Evolutionary conservation across 768 basidiomycete genomes (phyloP), one percentile per base, ranked within the genome.

Genomic region (Leccinum variicolor): DNA sequence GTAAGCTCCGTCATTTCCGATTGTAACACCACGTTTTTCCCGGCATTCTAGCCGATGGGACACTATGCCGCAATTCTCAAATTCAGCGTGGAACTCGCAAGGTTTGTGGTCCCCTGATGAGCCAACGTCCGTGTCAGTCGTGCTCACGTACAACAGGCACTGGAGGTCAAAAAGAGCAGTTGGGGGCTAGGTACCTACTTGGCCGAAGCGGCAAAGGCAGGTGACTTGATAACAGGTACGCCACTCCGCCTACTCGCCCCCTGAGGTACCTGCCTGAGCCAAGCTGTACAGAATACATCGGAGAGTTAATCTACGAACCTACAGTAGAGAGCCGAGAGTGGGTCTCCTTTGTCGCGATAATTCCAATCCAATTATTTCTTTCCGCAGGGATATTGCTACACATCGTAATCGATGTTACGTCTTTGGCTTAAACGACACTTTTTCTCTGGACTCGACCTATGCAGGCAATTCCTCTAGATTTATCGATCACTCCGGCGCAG

Each of bases 381-480:
- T 29, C 5, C 14, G n/a, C n/a, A 29, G 81, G 48, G 66, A 75
- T 14, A 67, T 83, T 14, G 75, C 81, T 6, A 56, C 53, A 14
- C 80, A 87, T 57, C 75, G 80, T 36, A 67, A 75, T 5, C 79
- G 87, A 41, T 84, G 79, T 57, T 92, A 92, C 59, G 76, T 84
- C 9, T 90, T 87, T 57, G 74, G 73, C 19, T 66, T 90, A 51
- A 81, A 85, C 61, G 45, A 66, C 0, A 67, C 69, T 0, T 63
- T 79, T 28, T 73, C 77, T 8, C 63, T 89, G n/a, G 89, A 91
- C 65, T 74, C 81, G 29, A 69, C 78, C 17, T 76, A 73, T 34
- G 78, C 74, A 1, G 88, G 86, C 4, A 90, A 90, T 56, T 75
- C 77, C 41, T 76, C 86, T n/a, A 77, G 87, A 14, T 90, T 84